Percentiles rank a stretch among this genome's conserved stretches.
Evolutionary conservation across 176 grass and related monocot species (phyloP).

Genomic region (Saccharum spontaneum): DNA sequence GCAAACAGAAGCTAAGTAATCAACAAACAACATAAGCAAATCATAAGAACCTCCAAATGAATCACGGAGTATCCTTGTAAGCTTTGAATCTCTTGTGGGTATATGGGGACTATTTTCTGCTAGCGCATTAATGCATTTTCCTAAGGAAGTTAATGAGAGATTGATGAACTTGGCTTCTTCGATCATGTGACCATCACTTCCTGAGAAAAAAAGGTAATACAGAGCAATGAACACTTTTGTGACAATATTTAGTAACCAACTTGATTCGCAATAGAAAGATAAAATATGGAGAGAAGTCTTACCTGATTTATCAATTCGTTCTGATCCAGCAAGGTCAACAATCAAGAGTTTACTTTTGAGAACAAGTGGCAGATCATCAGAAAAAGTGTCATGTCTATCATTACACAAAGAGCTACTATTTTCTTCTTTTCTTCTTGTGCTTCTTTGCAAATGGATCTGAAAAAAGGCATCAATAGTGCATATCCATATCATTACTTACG

Average conservation of each 20-base stretch:
- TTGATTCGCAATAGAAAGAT: background rate
- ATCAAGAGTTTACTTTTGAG: slow-evolving; percentile 95
- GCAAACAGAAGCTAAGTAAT: slow-evolving; percentile 9
- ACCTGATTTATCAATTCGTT: slow-evolving; percentile 96
- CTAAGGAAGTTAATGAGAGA: slow-evolving; percentile 88
- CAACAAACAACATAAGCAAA: slow-evolving; percentile 33
- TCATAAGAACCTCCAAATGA: slow-evolving; percentile 88
- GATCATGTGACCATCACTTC: slow-evolving; percentile 96
- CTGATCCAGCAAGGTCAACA: slow-evolving; percentile 96
- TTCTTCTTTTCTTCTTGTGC: slow-evolving; percentile 62
- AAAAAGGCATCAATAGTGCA: slow-evolving; percentile 26
- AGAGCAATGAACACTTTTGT: slow-evolving; percentile 2
- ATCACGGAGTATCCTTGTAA: slow-evolving; percentile 96
- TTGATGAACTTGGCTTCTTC: slow-evolving; percentile 99
- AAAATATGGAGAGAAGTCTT: background rate
- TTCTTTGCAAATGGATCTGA: slow-evolving; percentile 83
- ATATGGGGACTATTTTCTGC: slow-evolving; percentile 92
- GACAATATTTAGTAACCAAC: slow-evolving; percentile 16
- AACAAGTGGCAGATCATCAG: slow-evolving; percentile 59
- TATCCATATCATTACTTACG: background rate
- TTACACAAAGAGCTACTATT: slow-evolving; percentile 33
- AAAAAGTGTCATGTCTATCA: slow-evolving; percentile 22
- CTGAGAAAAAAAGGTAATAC: slow-evolving; percentile 41
- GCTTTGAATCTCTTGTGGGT: slow-evolving; percentile 93
- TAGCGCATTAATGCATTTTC: slow-evolving; percentile 96